These are phyloP conservation scores for Marasmius tenuissimus DNA, from an alignment of 1,284 basidiomycete genomes.

Conservation along the genomic window DNA sequence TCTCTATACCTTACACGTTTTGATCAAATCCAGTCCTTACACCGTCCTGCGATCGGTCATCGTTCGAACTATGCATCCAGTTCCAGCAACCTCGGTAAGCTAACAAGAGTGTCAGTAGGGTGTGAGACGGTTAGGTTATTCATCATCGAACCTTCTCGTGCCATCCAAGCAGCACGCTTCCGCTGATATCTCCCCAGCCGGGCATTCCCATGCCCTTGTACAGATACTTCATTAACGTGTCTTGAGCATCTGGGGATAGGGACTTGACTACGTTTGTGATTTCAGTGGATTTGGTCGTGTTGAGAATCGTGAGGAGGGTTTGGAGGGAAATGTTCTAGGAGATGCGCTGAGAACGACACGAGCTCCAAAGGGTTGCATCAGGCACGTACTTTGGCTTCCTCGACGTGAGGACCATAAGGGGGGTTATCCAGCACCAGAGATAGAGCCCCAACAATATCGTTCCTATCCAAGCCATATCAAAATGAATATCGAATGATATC, in stretches of 20 bases:
- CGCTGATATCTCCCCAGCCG: slow-evolving; percentile 81
- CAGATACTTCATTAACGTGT: slow-evolving; percentile 96
- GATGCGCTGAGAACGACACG: not conserved
- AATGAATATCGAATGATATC: not conserved
- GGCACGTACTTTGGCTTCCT: slow-evolving; percentile 81
- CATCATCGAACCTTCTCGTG: slow-evolving; percentile 82
- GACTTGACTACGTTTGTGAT: slow-evolving; percentile 78
- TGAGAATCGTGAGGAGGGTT: slow-evolving; percentile 89
- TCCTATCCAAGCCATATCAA: slow-evolving; percentile 31
- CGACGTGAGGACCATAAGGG: slow-evolving; percentile 83
- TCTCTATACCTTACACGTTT: not conserved
- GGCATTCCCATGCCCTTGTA: slow-evolving; percentile 95
- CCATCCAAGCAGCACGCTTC: slow-evolving; percentile 91
- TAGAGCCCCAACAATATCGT: slow-evolving; percentile 76
- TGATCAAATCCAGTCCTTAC: slow-evolving; percentile 33
- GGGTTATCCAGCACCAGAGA: slow-evolving; percentile 70
- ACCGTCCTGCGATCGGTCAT: slow-evolving; percentile 93
- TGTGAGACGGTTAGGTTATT: slow-evolving; percentile 6
- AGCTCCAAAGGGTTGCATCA: not conserved
- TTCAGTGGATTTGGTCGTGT: slow-evolving; percentile 91
- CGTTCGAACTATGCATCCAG: slow-evolving; percentile 94
- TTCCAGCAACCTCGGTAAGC: slow-evolving; percentile 94
- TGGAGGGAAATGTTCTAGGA: slow-evolving; percentile 76
- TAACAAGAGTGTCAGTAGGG: slow-evolving; percentile 30
- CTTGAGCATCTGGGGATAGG: slow-evolving; percentile 81